Conservation (phyloP, 345 rosid species). For the Camelina laxa region DNA sequence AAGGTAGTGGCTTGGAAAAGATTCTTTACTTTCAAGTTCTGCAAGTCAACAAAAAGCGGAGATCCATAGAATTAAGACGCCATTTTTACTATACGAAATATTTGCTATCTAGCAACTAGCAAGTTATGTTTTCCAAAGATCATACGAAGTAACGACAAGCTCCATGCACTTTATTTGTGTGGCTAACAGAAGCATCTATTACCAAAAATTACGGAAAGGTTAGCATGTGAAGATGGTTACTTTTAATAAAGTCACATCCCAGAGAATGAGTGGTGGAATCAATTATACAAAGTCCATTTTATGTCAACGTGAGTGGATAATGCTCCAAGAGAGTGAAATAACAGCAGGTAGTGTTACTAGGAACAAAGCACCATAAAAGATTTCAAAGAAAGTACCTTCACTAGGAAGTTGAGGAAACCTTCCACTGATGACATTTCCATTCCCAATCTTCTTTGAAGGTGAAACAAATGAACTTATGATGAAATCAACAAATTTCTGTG, state of each 20-base stretch:
- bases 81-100: slow-evolving; percentile 2
- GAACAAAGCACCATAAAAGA: slow-evolving; percentile 1
- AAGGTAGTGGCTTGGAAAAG: slow-evolving; percentile 47
- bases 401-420: slow-evolving; percentile 43
- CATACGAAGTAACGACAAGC: neutral
- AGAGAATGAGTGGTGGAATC: slow-evolving; percentile 9
- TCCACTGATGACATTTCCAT: slow-evolving; percentile 39
- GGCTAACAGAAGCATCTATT: slow-evolving; percentile 15
- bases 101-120: neutral
- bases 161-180: slow-evolving; percentile 1
- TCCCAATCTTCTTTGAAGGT: slow-evolving; percentile 45
- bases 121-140: neutral
- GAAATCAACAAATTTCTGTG: slow-evolving; percentile 83
- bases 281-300: slow-evolving; percentile 3
- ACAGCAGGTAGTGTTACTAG: neutral
- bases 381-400: slow-evolving; percentile 48
- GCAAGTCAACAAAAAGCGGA: slow-evolving; percentile 38
- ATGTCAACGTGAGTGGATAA: neutral
- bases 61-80: slow-evolving; percentile 26
- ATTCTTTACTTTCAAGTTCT: slow-evolving; percentile 51
- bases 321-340: slow-evolving; percentile 12
- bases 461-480: slow-evolving; percentile 65
- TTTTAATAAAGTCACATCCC: neutral
- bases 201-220: slow-evolving; percentile 31
- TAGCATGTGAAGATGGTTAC: slow-evolving; percentile 7